Evolutionary conservation across 306 rosid genomes (phyloP).

Genomic region (Adenanthera pavonina): DNA sequence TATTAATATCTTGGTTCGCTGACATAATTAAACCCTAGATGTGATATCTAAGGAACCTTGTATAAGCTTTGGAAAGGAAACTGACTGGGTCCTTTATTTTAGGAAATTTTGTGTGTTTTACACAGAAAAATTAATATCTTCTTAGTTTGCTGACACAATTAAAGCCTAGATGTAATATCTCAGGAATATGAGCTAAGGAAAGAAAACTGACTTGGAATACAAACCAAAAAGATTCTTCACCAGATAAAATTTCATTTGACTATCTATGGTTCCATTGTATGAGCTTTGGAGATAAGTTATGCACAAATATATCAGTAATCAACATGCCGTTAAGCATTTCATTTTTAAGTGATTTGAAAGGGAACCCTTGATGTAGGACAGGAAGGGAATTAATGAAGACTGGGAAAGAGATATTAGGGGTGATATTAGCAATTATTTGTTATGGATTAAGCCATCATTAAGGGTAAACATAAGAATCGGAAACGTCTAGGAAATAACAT

Average conservation of each 20-base stretch:
- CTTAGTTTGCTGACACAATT: not conserved
- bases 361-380: not conserved
- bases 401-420: too few species aligned
- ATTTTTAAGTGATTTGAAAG: not conserved
- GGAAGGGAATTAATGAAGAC: too few species aligned
- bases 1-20: not conserved
- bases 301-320: not conserved
- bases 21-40: not conserved
- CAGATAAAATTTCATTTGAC: not conserved
- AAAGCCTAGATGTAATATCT: not conserved
- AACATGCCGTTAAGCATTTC: not conserved
- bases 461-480: too few species aligned
- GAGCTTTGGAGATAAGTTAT: not conserved
- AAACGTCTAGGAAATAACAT: too few species aligned
- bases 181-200: not conserved
- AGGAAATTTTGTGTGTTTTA: not conserved
- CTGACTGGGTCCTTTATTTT: not conserved
- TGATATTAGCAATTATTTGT: too few species aligned
- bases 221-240: conserved; percentile 14
- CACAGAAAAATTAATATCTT: not conserved
- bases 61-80: not conserved
- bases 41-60: not conserved
- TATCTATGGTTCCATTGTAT: not conserved
- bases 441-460: too few species aligned
- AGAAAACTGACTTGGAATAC: not conserved